Evolutionary conservation across 768 basidiomycete genomes (phyloP).

Genomic region (Phallus indusiatus): DNA sequence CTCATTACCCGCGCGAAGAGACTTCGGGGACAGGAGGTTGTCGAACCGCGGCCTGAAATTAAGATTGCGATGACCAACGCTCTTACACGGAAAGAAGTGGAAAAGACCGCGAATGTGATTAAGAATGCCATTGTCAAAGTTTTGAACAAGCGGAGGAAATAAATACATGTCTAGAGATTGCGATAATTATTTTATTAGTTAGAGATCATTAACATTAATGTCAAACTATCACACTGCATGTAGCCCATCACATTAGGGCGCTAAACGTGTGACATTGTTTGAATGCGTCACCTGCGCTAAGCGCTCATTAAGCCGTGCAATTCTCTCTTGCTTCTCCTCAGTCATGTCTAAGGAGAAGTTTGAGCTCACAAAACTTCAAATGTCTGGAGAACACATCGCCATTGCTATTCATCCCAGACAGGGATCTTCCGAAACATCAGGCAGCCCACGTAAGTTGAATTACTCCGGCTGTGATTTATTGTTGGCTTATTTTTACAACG

Average conservation of each 20-base stretch:
- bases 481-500: background rate
- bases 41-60: slow-evolving; percentile 76
- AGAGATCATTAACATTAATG: too few species aligned
- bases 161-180: background rate
- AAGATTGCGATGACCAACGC: slow-evolving; percentile 73
- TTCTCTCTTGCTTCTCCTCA: background rate
- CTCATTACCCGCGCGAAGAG: slow-evolving; percentile 79
- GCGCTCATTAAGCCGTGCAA: background rate
- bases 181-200: too few species aligned
- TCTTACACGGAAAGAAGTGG: slow-evolving; percentile 81
- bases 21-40: slow-evolving; percentile 72
- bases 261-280: too few species aligned
- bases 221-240: background rate
- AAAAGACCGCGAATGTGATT: slow-evolving; percentile 73
- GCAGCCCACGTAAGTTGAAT: background rate
- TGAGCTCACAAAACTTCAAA: background rate
- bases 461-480: background rate
- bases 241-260: background rate
- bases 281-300: too few species aligned
- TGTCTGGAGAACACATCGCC: background rate
- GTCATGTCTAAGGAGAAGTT: background rate
- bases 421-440: background rate
- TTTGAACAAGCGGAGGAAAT: slow-evolving; percentile 39
- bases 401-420: background rate
- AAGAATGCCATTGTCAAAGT: slow-evolving; percentile 70